Conservation (phyloP, 805 yeast species). For the Candida lessepsii region DNA sequence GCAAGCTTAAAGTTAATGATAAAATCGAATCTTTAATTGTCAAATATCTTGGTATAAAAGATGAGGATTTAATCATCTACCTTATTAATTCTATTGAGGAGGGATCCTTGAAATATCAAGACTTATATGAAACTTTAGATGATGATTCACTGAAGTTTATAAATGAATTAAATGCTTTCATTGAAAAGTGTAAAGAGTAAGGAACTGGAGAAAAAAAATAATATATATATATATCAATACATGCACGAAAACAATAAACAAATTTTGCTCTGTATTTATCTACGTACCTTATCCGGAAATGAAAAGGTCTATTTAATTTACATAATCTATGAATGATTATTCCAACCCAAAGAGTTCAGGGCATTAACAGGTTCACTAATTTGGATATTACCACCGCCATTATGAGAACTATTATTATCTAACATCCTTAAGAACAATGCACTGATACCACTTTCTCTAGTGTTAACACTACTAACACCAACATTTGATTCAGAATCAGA, state of each 20-base stretch:
- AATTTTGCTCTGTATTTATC: background rate
- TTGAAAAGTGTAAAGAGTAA: conserved; percentile 5
- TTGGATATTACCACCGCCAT: conserved; percentile 21
- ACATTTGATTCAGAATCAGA: conserved; percentile 40
- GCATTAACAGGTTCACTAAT: conserved; percentile 71
- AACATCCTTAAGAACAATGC: conserved; percentile 27
- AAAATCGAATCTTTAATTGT: conserved; percentile 46
- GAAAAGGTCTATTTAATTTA: conserved; percentile 3
- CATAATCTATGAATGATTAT: conserved; percentile 5
- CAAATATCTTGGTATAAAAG: conserved; percentile 53
- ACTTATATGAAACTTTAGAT: conserved; percentile 50
- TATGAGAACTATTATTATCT: conserved; percentile 8
- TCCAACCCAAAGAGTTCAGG: conserved; percentile 73
- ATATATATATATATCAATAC: conserved; percentile 6
- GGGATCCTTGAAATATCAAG: conserved; percentile 33
- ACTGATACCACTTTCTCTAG: conserved; percentile 24
- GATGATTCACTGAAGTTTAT: conserved; percentile 46
- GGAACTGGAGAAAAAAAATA: background rate
- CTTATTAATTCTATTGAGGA: conserved; percentile 37
- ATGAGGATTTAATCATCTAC: conserved; percentile 48
- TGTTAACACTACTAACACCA: conserved; percentile 20
- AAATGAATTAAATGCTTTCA: conserved; percentile 37
- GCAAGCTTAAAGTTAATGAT: conserved; percentile 21
- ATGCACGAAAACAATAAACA: conserved; percentile 5
- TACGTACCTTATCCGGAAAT: background rate